Conservation (phyloP, 352 stramenopile species). For the Globisporangium rhizosaccharum region DNA sequence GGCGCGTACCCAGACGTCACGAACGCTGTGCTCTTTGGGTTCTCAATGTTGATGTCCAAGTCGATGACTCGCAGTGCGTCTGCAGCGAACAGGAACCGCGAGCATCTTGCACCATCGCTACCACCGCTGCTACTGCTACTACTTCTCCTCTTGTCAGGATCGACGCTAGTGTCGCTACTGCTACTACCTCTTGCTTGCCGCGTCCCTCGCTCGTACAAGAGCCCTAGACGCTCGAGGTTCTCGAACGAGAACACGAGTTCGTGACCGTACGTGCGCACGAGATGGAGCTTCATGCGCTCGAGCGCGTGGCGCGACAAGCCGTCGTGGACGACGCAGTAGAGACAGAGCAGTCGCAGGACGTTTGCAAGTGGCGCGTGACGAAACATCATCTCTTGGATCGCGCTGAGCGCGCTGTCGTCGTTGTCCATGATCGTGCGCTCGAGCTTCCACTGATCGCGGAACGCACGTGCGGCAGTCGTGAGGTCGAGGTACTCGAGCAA, state of each 20-base stretch:
- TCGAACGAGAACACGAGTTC: constrained; percentile 68
- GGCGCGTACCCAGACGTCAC: constrained; percentile 70
- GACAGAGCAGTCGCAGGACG: constrained; percentile 56
- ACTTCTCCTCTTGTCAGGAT: neutral
- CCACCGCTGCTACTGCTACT: no score
- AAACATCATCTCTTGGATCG: constrained; percentile 59
- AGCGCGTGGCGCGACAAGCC: constrained; percentile 32
- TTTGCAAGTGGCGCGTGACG: constrained; percentile 42
- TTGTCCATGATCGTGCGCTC: constrained; percentile 66
- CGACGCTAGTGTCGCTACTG: neutral
- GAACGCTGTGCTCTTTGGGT: constrained; percentile 51
- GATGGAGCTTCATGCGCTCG: constrained; percentile 41
- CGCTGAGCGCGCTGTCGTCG: constrained; percentile 24
- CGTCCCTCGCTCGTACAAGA: constrained; percentile 31
- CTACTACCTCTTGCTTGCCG: neutral
- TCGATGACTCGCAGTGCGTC: constrained; percentile 41
- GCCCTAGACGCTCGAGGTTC: constrained; percentile 43
- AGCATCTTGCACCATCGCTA: neutral
- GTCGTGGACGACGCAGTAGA: constrained; percentile 51
- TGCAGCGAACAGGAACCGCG: constrained; percentile 25
- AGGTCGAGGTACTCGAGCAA: constrained; percentile 45
- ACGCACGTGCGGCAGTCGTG: constrained; percentile 37
- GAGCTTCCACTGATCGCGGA: constrained; percentile 60
- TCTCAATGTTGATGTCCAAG: constrained; percentile 46
- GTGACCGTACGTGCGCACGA: constrained; percentile 69